Evolutionary conservation across 306 rosid genomes (phyloP), one percentile per base, ranked within the genome.

Genomic region (Lathyrus aphaca): DNA sequence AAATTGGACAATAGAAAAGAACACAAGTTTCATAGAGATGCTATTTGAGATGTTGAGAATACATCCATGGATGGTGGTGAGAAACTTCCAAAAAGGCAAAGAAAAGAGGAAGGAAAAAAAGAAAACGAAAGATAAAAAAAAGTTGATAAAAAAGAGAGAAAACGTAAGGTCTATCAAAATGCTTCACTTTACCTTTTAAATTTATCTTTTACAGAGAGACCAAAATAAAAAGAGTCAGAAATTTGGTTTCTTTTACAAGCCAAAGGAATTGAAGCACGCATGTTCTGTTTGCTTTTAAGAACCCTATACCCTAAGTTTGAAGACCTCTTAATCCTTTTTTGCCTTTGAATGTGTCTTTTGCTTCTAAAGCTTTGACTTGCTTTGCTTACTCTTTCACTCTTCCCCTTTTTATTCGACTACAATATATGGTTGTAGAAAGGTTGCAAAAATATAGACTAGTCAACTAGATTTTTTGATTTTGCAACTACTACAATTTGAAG

Each of bases 71-170:
- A 71, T 72, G 88, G 81, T 81, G 82, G 80, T 66, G 81, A 86
- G 91, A 92, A 86, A 82, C 89, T 87, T 89, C 96, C 93, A 83
- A 89, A 88, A 86, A 87, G 71, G 73, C 73, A 79, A 69, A 57
- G 76, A 44, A 18, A 6, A 29, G 14, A 53, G 19, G 46, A 29
- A 64, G 35, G 56, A 29, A 25, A 55, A 12, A 71, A 71, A 50
- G 71, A 55, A 75, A 79, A 76, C 19, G 71, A 78, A 74, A 75
- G 74, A 53, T 64, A 77, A 76, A 69, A 59, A 72, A 72, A 80
- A 76, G 71, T n/a, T 67, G 65, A 75, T 65, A 69, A 75, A 78
- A 71, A 54, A 80, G 61, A 64, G 71, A 71, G 72, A 50, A 48
- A 81, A 80, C 51, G 72, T 60, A 77, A 79, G 79, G 77, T 76